phyloP scores from a whole-genome alignment of 2,329 filamentous ascomycete genomes.

The Dothideomycetes sp. region DNA sequence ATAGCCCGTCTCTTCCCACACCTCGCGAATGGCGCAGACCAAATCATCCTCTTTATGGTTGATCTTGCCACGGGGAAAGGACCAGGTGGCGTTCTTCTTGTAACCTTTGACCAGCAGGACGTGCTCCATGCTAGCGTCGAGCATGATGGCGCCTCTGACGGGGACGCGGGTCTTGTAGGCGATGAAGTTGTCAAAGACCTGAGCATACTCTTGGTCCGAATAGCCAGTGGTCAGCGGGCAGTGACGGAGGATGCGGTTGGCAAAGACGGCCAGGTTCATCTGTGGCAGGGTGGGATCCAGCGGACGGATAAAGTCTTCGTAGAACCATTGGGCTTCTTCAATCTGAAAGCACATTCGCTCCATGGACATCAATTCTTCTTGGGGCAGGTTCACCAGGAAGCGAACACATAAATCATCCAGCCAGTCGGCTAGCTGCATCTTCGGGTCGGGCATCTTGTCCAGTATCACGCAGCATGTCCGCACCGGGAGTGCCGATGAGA shows the following conservation, averaged over 20 bases:
- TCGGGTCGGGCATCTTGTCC: slow-evolving; percentile 60
- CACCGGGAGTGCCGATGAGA: neutral
- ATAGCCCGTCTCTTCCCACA: slow-evolving; percentile 91
- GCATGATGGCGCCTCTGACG: slow-evolving; percentile 83
- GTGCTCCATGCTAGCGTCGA: slow-evolving; percentile 90
- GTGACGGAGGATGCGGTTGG: slow-evolving; percentile 82
- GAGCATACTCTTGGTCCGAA: slow-evolving; percentile 63
- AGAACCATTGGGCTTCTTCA: slow-evolving; percentile 99
- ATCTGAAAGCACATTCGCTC: slow-evolving; percentile 97
- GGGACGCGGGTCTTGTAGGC: slow-evolving; percentile 92
- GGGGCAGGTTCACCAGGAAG: slow-evolving; percentile 93
- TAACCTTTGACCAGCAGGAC: slow-evolving; percentile 91
- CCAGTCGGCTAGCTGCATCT: slow-evolving; percentile 88
- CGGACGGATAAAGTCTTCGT: slow-evolving; percentile 96
- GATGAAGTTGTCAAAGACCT: slow-evolving; percentile 83
- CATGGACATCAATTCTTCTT: slow-evolving; percentile 79
- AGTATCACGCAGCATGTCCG: slow-evolving; percentile 51
- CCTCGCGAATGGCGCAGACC: slow-evolving; percentile 86
- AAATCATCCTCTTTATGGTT: slow-evolving; percentile 94
- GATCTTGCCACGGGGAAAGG: slow-evolving; percentile 93
- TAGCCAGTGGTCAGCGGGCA: slow-evolving; percentile 80
- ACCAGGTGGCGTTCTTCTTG: slow-evolving; percentile 96
- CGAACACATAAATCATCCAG: slow-evolving; percentile 95
- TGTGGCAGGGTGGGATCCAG: slow-evolving; percentile 75
- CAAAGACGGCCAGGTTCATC: slow-evolving; percentile 76